phyloP scores from a whole-genome alignment of 768 basidiomycete genomes.

The Russula foetens region DNA sequence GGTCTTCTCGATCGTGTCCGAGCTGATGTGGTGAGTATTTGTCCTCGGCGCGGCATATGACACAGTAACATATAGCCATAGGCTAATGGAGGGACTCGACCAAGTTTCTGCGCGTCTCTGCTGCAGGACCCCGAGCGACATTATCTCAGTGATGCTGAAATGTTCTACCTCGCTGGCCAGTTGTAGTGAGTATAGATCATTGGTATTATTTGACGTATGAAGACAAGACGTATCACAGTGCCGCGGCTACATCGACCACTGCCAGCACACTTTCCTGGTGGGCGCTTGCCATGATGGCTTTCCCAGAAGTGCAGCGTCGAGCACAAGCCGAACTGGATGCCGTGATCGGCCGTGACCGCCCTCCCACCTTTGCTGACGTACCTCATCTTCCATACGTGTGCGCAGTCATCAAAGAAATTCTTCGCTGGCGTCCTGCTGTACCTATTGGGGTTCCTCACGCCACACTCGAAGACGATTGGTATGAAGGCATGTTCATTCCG shows the following conservation, averaged over 20 bases:
- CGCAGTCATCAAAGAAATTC: constrained; percentile 16
- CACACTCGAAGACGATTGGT: constrained; percentile 24
- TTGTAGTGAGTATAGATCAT: not conserved
- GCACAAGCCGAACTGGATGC: constrained; percentile 17
- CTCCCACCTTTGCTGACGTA: constrained; percentile 15
- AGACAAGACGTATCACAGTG: not conserved
- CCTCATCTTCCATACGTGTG: constrained; percentile 16
- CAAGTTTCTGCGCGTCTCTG: not conserved
- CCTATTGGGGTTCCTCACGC: not conserved
- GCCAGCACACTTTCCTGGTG: not conserved
- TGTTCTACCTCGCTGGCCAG: not conserved
- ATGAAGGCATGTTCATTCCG: constrained; percentile 27
- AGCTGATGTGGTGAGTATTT: not conserved
- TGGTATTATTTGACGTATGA: not conserved
- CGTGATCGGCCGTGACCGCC: constrained; percentile 10
- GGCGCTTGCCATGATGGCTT: constrained; percentile 12
- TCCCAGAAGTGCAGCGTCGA: constrained; percentile 8
- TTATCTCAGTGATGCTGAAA: not conserved
- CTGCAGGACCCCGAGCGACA: not conserved
- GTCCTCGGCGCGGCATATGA: not conserved
- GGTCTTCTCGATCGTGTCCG: not conserved
- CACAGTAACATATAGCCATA: not conserved
- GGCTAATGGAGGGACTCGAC: not conserved
- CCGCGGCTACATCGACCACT: constrained; percentile 4
- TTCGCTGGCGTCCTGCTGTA: constrained; percentile 2